A percentile compares a stretch with the other conserved stretches of the same genome.
Conservation (phyloP, 768 basidiomycete species). For the Boletus subparvulus region DNA sequence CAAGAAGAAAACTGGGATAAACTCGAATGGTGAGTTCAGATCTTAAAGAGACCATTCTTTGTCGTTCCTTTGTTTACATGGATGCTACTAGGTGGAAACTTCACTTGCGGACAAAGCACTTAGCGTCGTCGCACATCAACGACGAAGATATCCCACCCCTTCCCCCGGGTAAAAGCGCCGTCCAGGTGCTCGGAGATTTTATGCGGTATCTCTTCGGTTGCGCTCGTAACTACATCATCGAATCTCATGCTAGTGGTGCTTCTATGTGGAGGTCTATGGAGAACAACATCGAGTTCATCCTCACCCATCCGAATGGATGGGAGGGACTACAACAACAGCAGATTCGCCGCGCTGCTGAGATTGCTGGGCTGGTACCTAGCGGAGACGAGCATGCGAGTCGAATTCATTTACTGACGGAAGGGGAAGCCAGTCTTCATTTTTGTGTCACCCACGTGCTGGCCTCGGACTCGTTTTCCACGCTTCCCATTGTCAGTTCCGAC, state of each 20-base stretch:
- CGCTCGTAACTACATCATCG: conserved; percentile 21
- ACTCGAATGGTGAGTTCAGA: conserved; percentile 37
- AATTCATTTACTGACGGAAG: conserved; percentile 28
- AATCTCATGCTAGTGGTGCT: conserved; percentile 28
- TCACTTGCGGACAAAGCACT: conserved; percentile 33
- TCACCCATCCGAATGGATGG: conserved; percentile 35
- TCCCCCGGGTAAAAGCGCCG: conserved; percentile 18
- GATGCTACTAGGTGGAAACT: conserved; percentile 31
- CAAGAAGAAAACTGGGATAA: conserved; percentile 39
- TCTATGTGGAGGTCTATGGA: conserved; percentile 26
- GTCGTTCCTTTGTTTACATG: neutral
- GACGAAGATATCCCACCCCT: conserved; percentile 25
- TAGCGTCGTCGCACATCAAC: conserved; percentile 23
- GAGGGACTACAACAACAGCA: conserved; percentile 31
- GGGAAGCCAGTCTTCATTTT: conserved; percentile 28
- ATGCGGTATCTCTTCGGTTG: conserved; percentile 28
- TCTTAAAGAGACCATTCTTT: too few relatives aligned
- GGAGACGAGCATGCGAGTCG: conserved; percentile 10
- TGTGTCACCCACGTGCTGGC: conserved; percentile 46
- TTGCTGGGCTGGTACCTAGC: conserved; percentile 23
- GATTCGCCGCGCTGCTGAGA: conserved; percentile 26
- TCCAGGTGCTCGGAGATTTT: conserved; percentile 27
- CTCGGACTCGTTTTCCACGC: conserved; percentile 23
- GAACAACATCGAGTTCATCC: conserved; percentile 21
- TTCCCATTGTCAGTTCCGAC: conserved; percentile 1